Evolutionary conservation across 2,329 filamentous ascomycete genomes (phyloP).

Genomic region (Cladophialophora bantiana): DNA sequence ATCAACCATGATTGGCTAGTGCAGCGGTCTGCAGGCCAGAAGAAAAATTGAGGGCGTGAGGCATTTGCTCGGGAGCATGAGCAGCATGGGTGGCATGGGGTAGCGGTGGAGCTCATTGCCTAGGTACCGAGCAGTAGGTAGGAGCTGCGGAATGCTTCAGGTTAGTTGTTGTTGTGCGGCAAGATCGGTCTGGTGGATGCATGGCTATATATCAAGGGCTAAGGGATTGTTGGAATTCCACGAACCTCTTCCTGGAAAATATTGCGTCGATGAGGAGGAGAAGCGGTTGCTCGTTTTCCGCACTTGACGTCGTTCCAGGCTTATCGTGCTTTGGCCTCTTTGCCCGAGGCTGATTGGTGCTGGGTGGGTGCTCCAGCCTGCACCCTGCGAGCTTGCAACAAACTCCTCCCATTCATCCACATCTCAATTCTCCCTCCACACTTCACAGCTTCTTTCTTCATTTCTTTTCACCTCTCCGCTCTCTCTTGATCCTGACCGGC

Average conservation of each 20-base stretch:
- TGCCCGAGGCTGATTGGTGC: conserved; percentile 28
- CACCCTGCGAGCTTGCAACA: conserved; percentile 8
- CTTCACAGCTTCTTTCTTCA: conserved; percentile 49
- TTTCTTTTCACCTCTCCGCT: conserved; percentile 47
- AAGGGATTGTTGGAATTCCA: neutral
- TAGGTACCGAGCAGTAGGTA: conserved; percentile 14
- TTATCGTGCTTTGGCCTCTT: conserved; percentile 30
- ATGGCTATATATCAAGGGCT: conserved; percentile 1
- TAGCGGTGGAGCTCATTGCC: conserved; percentile 23
- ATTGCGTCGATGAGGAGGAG: conserved; percentile 12
- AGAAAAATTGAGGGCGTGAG: conserved; percentile 32
- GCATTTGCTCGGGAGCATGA: conserved; percentile 31
- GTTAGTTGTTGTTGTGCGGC: neutral
- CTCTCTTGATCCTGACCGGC: conserved; percentile 47
- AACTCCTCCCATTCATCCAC: conserved; percentile 21
- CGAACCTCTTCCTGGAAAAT: conserved; percentile 3
- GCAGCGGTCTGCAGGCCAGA: conserved; percentile 33
- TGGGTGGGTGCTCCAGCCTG: conserved; percentile 22
- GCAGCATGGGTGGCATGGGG: neutral
- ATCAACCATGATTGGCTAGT: conserved; percentile 30
- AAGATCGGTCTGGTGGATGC: conserved; percentile 15
- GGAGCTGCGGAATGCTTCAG: conserved; percentile 10
- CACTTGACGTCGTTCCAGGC: conserved; percentile 35
- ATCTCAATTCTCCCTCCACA: conserved; percentile 31
- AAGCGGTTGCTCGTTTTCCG: conserved; percentile 13